phyloP scores from a whole-genome alignment of 352 stramenopile species.

The Thraustochytrium striatum region DNA sequence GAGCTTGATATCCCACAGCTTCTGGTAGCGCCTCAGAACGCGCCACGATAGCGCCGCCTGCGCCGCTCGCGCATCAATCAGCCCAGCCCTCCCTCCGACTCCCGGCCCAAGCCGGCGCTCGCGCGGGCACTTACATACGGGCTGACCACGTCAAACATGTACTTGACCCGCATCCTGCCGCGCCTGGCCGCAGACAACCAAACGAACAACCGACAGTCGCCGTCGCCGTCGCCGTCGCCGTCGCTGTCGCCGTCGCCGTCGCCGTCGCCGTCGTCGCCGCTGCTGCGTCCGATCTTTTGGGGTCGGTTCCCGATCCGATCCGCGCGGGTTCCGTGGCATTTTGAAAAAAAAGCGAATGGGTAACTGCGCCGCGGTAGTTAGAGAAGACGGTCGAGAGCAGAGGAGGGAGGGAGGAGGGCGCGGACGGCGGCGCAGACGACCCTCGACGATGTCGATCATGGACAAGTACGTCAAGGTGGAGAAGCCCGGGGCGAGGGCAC shows the following conservation, averaged over 20 bases:
- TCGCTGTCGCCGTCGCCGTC: too few relatives aligned
- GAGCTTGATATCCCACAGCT: slow-evolving; percentile 6
- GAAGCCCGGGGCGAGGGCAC: slow-evolving; percentile 75
- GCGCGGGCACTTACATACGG: slow-evolving; percentile 1
- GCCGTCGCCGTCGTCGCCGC: too few relatives aligned
- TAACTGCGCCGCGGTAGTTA: too few relatives aligned
- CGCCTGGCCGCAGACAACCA: too few relatives aligned
- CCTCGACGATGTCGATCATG: slow-evolving; percentile 35
- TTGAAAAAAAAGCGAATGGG: too few relatives aligned
- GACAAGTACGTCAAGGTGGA: slow-evolving; percentile 81
- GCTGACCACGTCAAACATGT: slow-evolving; percentile 39
- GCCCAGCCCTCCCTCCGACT: neutral
- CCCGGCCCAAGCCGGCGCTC: neutral
- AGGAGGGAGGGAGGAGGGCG: too few relatives aligned
- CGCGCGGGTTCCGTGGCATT: too few relatives aligned
- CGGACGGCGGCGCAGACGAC: neutral
- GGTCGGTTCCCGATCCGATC: too few relatives aligned
- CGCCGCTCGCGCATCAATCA: neutral
- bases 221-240: too few relatives aligned
- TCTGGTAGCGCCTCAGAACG: neutral
- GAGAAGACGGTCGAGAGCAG: too few relatives aligned
- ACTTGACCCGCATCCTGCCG: slow-evolving; percentile 8
- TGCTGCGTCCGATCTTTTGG: too few relatives aligned
- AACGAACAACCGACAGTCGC: too few relatives aligned
- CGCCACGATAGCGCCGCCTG: neutral